Evolutionary conservation across 2,329 filamentous ascomycete genomes (phyloP), one percentile per base, ranked within the genome.

Genomic region (Colletotrichum tabaci): DNA sequence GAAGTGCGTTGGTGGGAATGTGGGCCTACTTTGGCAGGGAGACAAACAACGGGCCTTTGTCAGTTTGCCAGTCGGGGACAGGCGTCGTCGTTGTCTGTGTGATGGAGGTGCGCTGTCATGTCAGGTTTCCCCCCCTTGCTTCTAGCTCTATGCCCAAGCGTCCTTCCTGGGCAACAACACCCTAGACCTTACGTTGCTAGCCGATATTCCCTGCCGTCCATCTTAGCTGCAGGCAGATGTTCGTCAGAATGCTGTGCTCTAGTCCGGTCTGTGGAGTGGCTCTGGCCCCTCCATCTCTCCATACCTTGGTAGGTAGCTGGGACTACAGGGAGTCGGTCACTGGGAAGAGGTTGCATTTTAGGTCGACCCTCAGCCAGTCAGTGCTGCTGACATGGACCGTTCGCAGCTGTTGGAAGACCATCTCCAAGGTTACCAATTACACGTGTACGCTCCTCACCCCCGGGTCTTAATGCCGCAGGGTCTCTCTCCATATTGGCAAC

Each of bases 161-260:
- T 49, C 44, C 65, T 47, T 60, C 65, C 68, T 35, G 61, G 68
- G 68, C 66, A 71, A 71, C 68, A 40, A 30, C 53, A 47, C 30
- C 38, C 64, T 40, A 21, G 61, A 46, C 53, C 58, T 56, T 61
- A 93, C 60, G 68, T 71, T 58, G 65, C 68, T 67, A 69, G 40
- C 44, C 44, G 44, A 58, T 8, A 35, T 44, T 53, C 47, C 60
- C 18, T 40, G 40, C 42, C 26, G 23, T 30, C 16, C 23, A 61
- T 57, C 30, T 44, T 38, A 46, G 21, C 55, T 23, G 55, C 26
- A 57, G 23, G 23, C 30, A 46, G 55, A 23, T 52, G 50, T 57
- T 61, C 50, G 50, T 44, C 53, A 40, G 49, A 67, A 65, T 67
- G 67, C 44, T 67, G 64, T 42, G 57, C 58, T 58, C 66, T 58